Evolutionary conservation across 73 alveolate species (phyloP).

Genomic region (Diophrys sp.): DNA sequence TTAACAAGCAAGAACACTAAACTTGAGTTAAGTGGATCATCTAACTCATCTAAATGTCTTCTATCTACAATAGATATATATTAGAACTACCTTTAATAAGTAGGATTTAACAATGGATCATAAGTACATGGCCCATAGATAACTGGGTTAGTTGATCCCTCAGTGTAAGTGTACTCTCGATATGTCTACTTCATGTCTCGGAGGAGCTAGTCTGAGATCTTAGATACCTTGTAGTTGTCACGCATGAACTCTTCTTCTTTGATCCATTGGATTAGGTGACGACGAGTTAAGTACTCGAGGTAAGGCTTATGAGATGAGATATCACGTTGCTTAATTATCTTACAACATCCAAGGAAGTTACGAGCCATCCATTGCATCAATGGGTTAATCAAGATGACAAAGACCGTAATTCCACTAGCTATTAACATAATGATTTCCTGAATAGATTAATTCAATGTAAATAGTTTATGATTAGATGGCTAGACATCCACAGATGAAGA

Average conservation of each 20-base stretch:
- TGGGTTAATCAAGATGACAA: not conserved
- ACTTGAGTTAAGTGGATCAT: not conserved
- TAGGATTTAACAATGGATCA: not conserved
- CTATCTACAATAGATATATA: not conserved
- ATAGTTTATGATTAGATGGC: slow-evolving; percentile 6
- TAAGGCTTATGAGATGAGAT: not conserved
- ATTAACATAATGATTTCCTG: not conserved
- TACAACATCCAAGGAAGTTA: not conserved
- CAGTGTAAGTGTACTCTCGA: not conserved
- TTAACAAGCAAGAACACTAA: not conserved
- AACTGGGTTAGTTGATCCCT: too few relatives aligned
- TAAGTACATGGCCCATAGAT: not conserved
- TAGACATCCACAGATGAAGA: slow-evolving; percentile 8
- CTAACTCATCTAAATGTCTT: not conserved
- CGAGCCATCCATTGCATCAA: too few relatives aligned
- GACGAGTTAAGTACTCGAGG: not conserved
- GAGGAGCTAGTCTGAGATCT: not conserved
- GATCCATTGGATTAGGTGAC: not conserved
- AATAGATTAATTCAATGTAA: not conserved
- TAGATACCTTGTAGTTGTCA: not conserved
- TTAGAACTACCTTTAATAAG: too few relatives aligned
- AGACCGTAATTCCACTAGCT: not conserved
- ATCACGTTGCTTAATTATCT: not conserved
- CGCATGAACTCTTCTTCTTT: not conserved
- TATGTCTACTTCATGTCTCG: not conserved